Conservation (phyloP, 306 rosid species). For the Citrullus mucosospermus region DNA sequence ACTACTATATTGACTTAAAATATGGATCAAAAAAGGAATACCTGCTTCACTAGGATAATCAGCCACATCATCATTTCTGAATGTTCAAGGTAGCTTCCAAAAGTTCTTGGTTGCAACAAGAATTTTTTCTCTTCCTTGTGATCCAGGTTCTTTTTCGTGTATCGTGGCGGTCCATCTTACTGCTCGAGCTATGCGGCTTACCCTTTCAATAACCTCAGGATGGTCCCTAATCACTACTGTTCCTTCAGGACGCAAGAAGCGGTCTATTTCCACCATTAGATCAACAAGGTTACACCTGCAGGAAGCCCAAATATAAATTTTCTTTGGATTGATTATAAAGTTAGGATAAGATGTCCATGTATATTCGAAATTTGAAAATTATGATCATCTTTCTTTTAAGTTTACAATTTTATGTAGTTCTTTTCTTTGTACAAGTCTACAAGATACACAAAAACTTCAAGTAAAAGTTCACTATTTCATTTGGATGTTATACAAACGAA, state of each 20-base stretch:
- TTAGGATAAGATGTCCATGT: neutral
- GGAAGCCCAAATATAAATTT: neutral
- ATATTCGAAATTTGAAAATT: neutral
- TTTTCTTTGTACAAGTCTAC: neutral
- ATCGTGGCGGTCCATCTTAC: constrained; percentile 58
- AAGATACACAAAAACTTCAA: neutral
- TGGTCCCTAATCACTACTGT: constrained; percentile 66
- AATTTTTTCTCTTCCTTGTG: constrained; percentile 66
- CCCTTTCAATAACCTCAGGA: constrained; percentile 63
- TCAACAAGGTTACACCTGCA: constrained; percentile 85
- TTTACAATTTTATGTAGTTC: neutral
- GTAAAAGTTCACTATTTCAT: neutral
- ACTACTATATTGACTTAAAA: constrained; percentile 6
- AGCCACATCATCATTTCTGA: constrained; percentile 28
- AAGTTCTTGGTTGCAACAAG: constrained; percentile 63
- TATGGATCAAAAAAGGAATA: constrained; percentile 13
- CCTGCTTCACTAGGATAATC: constrained; percentile 16
- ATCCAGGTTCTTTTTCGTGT: constrained; percentile 60
- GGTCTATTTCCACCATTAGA: constrained; percentile 87
- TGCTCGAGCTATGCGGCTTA: constrained; percentile 57
- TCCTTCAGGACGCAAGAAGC: constrained; percentile 89
- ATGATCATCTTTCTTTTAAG: neutral
- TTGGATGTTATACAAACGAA: neutral
- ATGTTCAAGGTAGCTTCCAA: constrained; percentile 48
- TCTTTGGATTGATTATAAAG: neutral